Evolutionary conservation across 805 yeast genomes (phyloP).

Genomic region (Yamadazyma laniorum): DNA sequence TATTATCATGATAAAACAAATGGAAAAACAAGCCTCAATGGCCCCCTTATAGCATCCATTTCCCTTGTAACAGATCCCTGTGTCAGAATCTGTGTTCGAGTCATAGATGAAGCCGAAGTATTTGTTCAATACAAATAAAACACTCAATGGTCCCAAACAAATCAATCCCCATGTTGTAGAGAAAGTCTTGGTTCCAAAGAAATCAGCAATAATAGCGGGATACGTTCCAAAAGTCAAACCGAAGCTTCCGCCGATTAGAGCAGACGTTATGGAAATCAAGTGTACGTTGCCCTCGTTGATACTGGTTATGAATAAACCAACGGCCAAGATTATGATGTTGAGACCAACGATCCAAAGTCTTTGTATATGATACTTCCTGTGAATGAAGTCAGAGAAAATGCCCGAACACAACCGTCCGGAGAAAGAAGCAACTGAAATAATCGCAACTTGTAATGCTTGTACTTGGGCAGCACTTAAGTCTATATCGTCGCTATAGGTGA

Average conservation of each 20-base stretch:
- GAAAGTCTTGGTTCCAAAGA: conserved; percentile 64
- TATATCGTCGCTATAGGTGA: conserved; percentile 20
- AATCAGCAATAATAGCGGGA: conserved; percentile 74
- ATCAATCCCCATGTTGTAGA: conserved; percentile 76
- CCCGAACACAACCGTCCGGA: conserved; percentile 66
- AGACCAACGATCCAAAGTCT: conserved; percentile 62
- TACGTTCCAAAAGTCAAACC: conserved; percentile 72
- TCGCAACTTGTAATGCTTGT: conserved; percentile 72
- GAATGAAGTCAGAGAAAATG: conserved; percentile 58
- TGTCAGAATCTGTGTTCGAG: conserved; percentile 36
- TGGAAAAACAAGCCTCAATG: conserved; percentile 28
- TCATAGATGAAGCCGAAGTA: conserved; percentile 58
- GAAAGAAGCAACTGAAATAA: conserved; percentile 63
- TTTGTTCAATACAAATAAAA: conserved; percentile 53
- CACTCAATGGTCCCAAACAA: conserved; percentile 66
- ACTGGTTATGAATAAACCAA: conserved; percentile 38
- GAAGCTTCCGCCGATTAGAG: conserved; percentile 60
- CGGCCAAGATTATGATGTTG: conserved; percentile 36
- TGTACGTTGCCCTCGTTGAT: conserved; percentile 24
- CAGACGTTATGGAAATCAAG: conserved; percentile 49
- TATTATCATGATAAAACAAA: conserved; percentile 26
- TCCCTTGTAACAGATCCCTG: conserved; percentile 39
- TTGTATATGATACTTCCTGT: conserved; percentile 51
- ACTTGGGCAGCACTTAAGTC: conserved; percentile 26
- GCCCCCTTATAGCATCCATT: conserved; percentile 39